A percentile compares a stretch with the other conserved stretches of the same genome.
Conservation (phyloP, 345 rosid species). For the Crucihimalaya himalaica region DNA sequence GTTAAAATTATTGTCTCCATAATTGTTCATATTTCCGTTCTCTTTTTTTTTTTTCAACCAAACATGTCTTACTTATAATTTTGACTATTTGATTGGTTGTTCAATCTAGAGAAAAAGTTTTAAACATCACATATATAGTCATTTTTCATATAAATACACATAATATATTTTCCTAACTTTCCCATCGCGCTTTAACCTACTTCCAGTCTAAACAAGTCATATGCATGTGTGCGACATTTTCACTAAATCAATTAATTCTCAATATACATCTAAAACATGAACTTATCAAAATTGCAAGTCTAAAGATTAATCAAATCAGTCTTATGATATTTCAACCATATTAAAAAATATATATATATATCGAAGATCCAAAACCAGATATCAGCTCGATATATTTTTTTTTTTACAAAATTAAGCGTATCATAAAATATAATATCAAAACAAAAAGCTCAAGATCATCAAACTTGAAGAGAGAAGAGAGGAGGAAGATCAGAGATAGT, state of each 20-base stretch:
- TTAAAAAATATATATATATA: no score
- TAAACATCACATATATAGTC: neutral
- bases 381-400: neutral
- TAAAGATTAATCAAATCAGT: neutral
- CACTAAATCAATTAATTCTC: neutral
- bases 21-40: no score
- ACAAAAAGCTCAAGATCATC: slow-evolving; percentile 23
- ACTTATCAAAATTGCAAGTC: neutral
- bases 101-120: no score
- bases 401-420: neutral
- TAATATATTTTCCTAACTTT: neutral
- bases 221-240: neutral
- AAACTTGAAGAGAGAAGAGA: slow-evolving; percentile 39
- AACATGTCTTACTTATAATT: no score
- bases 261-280: neutral
- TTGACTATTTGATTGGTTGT: no score
- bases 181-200: slow-evolving; percentile 18
- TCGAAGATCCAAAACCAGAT: no score
- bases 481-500: slow-evolving; percentile 43
- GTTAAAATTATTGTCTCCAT: neutral
- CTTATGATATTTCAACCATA: neutral
- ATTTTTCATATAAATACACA: no score
- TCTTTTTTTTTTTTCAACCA: no score
- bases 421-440: neutral
- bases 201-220: neutral